Evolutionary conservation across 2,329 filamentous ascomycete genomes (phyloP).

Genomic region (Cladosporium sp.): DNA sequence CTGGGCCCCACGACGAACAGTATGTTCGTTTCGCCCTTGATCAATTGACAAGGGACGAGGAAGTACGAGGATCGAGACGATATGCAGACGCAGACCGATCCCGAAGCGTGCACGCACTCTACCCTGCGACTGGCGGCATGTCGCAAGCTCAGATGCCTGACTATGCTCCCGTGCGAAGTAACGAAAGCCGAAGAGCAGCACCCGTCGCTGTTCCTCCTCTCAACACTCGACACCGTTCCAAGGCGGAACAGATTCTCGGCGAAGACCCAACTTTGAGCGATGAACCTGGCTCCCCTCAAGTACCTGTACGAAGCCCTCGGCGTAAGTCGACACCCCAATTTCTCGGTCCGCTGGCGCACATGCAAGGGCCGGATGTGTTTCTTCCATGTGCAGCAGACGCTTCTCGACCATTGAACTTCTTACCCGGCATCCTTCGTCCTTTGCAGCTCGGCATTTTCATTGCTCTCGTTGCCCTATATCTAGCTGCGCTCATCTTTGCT

Average conservation of each 20-base stretch:
- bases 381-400: conserved; percentile 28
- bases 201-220: not conserved
- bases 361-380: conserved; percentile 26
- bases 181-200: not conserved
- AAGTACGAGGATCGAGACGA: conserved; percentile 46
- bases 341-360: not conserved
- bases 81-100: not conserved
- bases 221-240: conserved; percentile 3
- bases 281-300: not conserved
- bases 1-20: conserved; percentile 76
- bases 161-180: not conserved
- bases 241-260: conserved; percentile 8
- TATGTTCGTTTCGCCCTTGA: conserved; percentile 89
- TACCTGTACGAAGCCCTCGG: conserved; percentile 10
- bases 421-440: conserved; percentile 67
- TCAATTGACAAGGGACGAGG: conserved; percentile 72
- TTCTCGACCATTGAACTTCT: conserved; percentile 54
- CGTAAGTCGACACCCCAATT: conserved; percentile 11
- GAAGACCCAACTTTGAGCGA: conserved; percentile 5
- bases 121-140: not conserved
- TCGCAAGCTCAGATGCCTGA: not conserved
- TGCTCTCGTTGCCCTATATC: conserved; percentile 63
- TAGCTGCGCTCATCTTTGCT: conserved; percentile 66
- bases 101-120: not conserved
- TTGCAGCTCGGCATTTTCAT: conserved; percentile 59